Base-by-base conservation (phyloP, 1,284 basidiomycete genomes). In the Somion occarium region DNA sequence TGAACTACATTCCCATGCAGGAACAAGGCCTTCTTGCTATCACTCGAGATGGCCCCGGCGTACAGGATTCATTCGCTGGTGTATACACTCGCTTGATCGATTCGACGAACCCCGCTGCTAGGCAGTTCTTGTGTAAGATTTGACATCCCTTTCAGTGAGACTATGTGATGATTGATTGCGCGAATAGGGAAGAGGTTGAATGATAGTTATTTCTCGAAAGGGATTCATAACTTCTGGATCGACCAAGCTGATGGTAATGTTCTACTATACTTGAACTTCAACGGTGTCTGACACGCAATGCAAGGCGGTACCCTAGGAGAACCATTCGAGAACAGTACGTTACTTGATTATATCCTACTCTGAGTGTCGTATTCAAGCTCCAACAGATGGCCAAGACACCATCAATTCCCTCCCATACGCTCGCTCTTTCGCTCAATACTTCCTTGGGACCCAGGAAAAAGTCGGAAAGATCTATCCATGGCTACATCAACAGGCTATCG, bases 181-280 rank as follows among this genome's bases (percentile, higher is more conserved):
- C 38, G n/a, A n/a, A n/a, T n/a, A 73, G 71, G 71, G 71, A 68
- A 61, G 54, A 61, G 66, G 4, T 53, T 73, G 44, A 73, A 73
- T 48, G 66, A 72, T 26, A 72, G 69, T 50, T 73, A 73, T 39
- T 72, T 70, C 56, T 73, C 71, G 5, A 70, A 65, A 48, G 71
- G 70, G 1, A 72, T 73, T 25, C 68, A 69, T 50, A 72, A 72
- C 56, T 72, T 72, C 51, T 73, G 71, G 71, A 73, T 72, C 39
- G 71, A 73, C 51, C 70, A 72, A 59, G 71, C 68, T 11, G 71
- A 72, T 49, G 69, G 30, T 34, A 34, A 34, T 34, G 30, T 7
- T 34, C 7, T 15, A 15, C 15, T 15, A 34, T 15, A 34, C 30
- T 34, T 34, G 7, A 34, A 15, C 30, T 34, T 7, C 15, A 34